phyloP scores from a whole-genome alignment of 2,329 filamentous ascomycete genomes.

The Botrytis hyacinthi region DNA sequence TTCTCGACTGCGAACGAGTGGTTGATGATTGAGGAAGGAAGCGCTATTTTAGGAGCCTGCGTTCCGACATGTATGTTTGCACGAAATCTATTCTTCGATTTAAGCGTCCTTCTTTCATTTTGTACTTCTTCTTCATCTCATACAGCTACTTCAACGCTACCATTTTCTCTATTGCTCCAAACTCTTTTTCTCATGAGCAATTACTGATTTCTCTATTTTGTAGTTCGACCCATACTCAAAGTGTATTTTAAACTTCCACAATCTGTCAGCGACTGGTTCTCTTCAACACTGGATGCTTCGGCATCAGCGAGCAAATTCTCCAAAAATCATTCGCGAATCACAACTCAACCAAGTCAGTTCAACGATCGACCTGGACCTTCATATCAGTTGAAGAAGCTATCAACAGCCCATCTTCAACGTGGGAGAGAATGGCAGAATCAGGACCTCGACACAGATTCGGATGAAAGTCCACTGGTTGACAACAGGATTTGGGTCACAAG shows the following conservation, averaged over 20 bases:
- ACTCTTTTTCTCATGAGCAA: neutral
- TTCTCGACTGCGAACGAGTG: constrained; percentile 13
- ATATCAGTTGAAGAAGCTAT: neutral
- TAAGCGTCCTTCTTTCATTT: neutral
- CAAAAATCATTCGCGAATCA: neutral
- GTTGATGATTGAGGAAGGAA: constrained; percentile 19
- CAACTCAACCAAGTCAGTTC: neutral
- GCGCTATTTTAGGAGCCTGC: constrained; percentile 16
- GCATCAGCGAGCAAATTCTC: neutral
- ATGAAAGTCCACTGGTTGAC: neutral
- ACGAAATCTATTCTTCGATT: neutral
- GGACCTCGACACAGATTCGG: neutral
- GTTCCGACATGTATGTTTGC: constrained; percentile 12
- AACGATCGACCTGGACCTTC: neutral
- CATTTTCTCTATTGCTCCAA: neutral
- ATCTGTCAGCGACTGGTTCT: constrained; percentile 7
- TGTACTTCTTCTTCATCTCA: neutral
- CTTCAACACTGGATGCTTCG: neutral
- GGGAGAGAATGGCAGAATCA: neutral
- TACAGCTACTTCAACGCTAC: neutral
- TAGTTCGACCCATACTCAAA: constrained; percentile 12
- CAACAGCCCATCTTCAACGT: neutral
- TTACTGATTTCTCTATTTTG: neutral
- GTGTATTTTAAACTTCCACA: constrained; percentile 12
- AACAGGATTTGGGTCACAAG: constrained; percentile 10